A percentile compares a stretch with the other conserved stretches of the same genome.
phyloP scores from a whole-genome alignment of 257 asterid species.

The Eucommia ulmoides region DNA sequence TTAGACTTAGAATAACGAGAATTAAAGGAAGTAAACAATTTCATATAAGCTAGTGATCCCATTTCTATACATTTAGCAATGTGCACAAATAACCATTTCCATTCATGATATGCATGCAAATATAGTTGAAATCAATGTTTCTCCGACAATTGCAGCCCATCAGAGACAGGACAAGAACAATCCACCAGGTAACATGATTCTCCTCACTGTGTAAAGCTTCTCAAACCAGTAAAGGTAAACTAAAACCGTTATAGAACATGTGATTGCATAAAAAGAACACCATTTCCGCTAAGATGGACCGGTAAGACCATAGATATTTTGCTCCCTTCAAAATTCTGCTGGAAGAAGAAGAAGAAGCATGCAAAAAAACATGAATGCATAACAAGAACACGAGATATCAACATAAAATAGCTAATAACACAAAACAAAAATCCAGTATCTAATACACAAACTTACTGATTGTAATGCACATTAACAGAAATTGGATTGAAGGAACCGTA shows the following conservation, averaged over 20 bases:
- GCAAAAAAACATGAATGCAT: neutral
- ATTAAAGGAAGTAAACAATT: neutral
- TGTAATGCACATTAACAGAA: too few species aligned
- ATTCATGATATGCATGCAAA: neutral
- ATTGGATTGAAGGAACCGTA: too few species aligned
- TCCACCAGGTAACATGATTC: neutral
- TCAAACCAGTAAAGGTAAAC: neutral
- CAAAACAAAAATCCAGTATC: too few species aligned
- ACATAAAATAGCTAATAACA: too few species aligned
- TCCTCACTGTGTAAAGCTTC: neutral
- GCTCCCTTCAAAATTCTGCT: neutral
- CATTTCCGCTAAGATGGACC: too few species aligned
- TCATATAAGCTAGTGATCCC: neutral
- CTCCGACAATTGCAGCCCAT: neutral
- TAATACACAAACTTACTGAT: too few species aligned
- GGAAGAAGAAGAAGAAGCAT: neutral
- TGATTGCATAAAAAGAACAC: neutral
- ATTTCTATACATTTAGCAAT: neutral
- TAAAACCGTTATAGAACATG: neutral
- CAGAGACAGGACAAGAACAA: neutral
- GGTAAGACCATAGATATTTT: neutral
- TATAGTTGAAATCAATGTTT: neutral
- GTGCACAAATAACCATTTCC: neutral
- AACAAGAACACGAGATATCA: neutral
- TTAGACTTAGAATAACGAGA: neutral